Evolutionary conservation across 768 basidiomycete genomes (phyloP).

Genomic region (Trametes maxima): DNA sequence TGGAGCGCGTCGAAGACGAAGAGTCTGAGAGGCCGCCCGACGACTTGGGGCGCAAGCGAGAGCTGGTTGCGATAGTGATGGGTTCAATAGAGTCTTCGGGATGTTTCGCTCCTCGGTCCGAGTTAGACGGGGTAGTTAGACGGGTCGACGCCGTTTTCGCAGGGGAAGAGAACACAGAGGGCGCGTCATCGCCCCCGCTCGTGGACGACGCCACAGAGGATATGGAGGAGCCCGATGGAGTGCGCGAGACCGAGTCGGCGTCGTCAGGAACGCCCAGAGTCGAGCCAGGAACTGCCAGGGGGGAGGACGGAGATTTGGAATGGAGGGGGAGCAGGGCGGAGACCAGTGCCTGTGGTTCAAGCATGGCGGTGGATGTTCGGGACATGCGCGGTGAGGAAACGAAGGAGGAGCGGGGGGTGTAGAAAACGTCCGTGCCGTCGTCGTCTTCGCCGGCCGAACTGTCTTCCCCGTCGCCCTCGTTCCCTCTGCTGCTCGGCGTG

Average conservation of each 20-base stretch:
- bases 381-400: slow-evolving; percentile 55
- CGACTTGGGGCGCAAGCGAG: slow-evolving; percentile 18
- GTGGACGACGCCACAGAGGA: slow-evolving; percentile 27
- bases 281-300: slow-evolving; percentile 19
- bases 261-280: neutral
- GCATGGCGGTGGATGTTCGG: slow-evolving; percentile 35
- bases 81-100: slow-evolving; percentile 15
- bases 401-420: slow-evolving; percentile 49
- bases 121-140: slow-evolving; percentile 35
- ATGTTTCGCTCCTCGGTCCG: slow-evolving; percentile 21
- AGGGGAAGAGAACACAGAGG: slow-evolving; percentile 44
- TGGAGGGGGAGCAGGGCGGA: slow-evolving; percentile 30
- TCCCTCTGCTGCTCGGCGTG: slow-evolving; percentile 20
- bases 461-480: slow-evolving; percentile 26
- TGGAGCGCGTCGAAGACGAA: slow-evolving; percentile 14
- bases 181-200: slow-evolving; percentile 20
- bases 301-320: slow-evolving; percentile 29
- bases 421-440: slow-evolving; percentile 55
- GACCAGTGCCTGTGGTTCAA: slow-evolving; percentile 33
- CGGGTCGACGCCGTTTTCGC: slow-evolving; percentile 41
- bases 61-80: slow-evolving; percentile 28
- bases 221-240: slow-evolving; percentile 43
- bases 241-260: slow-evolving; percentile 33
- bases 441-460: slow-evolving; percentile 33
- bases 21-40: slow-evolving; percentile 12